Evolutionary conservation across 2,329 filamentous ascomycete species (phyloP).

Genomic region (Pseudopithomyces maydicus): DNA sequence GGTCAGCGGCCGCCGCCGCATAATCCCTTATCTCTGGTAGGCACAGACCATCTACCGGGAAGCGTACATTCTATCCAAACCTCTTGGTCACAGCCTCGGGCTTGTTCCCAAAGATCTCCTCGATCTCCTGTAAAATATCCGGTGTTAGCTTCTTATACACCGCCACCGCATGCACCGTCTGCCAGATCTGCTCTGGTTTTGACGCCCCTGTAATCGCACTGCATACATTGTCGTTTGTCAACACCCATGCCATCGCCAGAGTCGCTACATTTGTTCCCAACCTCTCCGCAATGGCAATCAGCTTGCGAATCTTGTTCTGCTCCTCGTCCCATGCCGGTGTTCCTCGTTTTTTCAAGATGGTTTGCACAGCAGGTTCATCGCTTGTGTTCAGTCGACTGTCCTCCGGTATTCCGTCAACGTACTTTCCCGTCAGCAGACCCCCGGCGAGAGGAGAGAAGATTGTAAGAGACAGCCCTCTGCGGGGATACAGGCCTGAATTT

Average conservation of each 20-base stretch:
- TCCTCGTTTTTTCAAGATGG: slow-evolving; percentile 45
- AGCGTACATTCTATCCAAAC: slow-evolving; percentile 23
- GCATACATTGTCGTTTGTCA: slow-evolving; percentile 37
- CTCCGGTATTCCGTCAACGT: slow-evolving; percentile 64
- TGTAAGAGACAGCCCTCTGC: slow-evolving; percentile 60
- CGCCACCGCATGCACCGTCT: slow-evolving; percentile 51
- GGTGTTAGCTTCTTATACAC: slow-evolving; percentile 50
- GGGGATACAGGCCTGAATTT: slow-evolving; percentile 57
- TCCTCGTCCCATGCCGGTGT: slow-evolving; percentile 60
- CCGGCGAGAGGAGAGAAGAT: slow-evolving; percentile 61
- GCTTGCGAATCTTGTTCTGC: slow-evolving; percentile 60
- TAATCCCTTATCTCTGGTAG: slow-evolving; percentile 42
- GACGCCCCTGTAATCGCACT: slow-evolving; percentile 36
- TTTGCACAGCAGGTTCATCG: slow-evolving; percentile 60
- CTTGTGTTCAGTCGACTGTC: slow-evolving; percentile 62
- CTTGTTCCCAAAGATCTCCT: slow-evolving; percentile 40
- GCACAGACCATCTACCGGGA: background rate
- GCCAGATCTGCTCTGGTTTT: slow-evolving; percentile 36
- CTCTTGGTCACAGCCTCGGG: slow-evolving; percentile 28
- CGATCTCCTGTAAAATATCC: slow-evolving; percentile 52
- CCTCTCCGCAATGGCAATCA: slow-evolving; percentile 62
- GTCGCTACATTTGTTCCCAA: slow-evolving; percentile 62
- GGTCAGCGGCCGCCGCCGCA: slow-evolving; percentile 34
- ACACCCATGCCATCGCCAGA: slow-evolving; percentile 43
- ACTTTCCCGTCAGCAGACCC: slow-evolving; percentile 65